Conservation (phyloP, 2,329 filamentous ascomycete genomes). For the Endothia cerciana region DNA sequence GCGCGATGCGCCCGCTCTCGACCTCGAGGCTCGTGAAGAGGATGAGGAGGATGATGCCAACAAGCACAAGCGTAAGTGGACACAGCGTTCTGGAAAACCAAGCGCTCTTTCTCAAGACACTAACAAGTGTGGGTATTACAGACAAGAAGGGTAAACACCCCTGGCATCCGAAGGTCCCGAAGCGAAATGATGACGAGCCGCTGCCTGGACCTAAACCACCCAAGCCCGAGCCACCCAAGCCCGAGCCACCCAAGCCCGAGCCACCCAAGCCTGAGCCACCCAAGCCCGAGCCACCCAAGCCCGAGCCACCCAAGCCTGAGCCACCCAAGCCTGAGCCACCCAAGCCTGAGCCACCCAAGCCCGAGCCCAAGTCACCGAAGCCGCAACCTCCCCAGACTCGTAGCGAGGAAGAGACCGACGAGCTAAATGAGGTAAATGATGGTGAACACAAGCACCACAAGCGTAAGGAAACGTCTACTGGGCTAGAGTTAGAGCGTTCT, state of each 20-base stretch:
- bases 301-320: neutral
- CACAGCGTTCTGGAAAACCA: neutral
- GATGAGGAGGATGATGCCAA: neutral
- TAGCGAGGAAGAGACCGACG: neutral
- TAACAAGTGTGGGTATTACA: neutral
- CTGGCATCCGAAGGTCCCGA: neutral
- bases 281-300: neutral
- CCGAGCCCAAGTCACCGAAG: too few species aligned
- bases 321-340: neutral
- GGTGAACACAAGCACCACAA: neutral
- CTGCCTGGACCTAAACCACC: neutral
- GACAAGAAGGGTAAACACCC: constrained; percentile 7
- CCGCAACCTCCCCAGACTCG: neutral
- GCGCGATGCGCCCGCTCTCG: neutral
- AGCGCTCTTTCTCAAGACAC: neutral
- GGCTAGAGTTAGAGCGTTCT: too few species aligned
- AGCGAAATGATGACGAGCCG: neutral
- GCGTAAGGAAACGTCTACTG: too few species aligned
- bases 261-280: neutral
- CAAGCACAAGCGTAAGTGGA: constrained; percentile 1
- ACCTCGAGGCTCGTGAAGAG: neutral
- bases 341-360: neutral
- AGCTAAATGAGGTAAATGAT: neutral
- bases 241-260: neutral
- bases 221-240: neutral